Conservation (phyloP, 768 basidiomycete genomes). For the Russula vinacea region DNA sequence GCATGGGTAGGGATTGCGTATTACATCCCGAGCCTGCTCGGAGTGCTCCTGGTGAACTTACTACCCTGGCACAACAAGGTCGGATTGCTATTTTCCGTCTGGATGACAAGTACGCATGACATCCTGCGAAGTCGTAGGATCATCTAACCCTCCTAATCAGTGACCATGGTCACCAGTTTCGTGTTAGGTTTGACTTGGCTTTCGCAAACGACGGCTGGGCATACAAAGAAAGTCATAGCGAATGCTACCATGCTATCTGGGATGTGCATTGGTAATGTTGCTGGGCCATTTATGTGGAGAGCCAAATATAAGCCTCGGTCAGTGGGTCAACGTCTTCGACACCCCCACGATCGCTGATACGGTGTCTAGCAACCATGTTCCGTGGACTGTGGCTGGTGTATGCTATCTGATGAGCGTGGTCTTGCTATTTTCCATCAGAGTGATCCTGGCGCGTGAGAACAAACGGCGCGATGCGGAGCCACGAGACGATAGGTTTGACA, state of each 20-base stretch:
- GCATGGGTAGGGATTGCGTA: constrained; percentile 61
- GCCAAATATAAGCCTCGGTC: constrained; percentile 62
- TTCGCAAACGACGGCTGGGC: constrained; percentile 61
- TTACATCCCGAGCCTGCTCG: constrained; percentile 62
- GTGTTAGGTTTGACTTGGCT: constrained; percentile 63
- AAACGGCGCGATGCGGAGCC: constrained; percentile 58
- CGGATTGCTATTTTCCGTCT: constrained; percentile 58
- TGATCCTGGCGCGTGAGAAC: constrained; percentile 57
- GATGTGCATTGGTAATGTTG: constrained; percentile 63
- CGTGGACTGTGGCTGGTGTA: constrained; percentile 72
- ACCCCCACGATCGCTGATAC: background rate
- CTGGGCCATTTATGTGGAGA: constrained; percentile 79
- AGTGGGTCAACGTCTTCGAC: constrained; percentile 6
- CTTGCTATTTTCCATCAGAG: constrained; percentile 50
- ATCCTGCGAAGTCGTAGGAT: background rate
- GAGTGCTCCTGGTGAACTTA: constrained; percentile 57
- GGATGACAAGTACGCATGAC: constrained; percentile 47
- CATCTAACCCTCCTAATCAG: constrained; percentile 31
- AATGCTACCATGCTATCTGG: constrained; percentile 74
- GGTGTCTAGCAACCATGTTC: constrained; percentile 56
- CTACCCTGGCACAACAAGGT: constrained; percentile 64
- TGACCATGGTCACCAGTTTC: constrained; percentile 56
- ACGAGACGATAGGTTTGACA: constrained; percentile 51
- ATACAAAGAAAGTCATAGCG: constrained; percentile 65
- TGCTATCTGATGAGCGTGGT: constrained; percentile 56